These are phyloP conservation scores for Rhodotorula sp. DNA, from an alignment of 1,284 basidiomycete species.

Conservation along the genomic window DNA sequence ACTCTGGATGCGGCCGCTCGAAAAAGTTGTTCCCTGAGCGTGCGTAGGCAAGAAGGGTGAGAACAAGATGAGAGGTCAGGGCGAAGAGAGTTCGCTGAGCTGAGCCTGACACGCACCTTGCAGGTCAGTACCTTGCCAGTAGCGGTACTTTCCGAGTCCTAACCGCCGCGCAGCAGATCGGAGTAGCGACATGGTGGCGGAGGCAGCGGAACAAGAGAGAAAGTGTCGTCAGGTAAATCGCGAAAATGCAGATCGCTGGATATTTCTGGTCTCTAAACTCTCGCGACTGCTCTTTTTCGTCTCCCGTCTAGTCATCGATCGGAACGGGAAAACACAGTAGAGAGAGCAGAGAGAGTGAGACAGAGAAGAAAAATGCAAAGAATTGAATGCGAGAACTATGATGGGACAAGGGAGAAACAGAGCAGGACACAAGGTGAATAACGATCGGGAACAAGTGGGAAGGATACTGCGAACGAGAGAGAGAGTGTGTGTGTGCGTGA, in stretches of 20 bases:
- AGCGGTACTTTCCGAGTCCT: conserved; percentile 32
- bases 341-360: background rate
- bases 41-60: background rate
- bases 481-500: background rate
- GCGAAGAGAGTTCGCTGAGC: too few relatives aligned
- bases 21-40: conserved; percentile 35
- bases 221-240: background rate
- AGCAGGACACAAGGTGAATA: background rate
- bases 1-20: conserved; percentile 26
- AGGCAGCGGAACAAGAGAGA: background rate
- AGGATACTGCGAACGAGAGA: background rate
- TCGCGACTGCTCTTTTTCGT: background rate
- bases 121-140: conserved; percentile 29
- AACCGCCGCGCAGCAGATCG: conserved; percentile 24
- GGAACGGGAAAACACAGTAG: background rate
- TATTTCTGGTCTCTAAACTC: background rate
- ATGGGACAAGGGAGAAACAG: background rate
- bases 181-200: conserved; percentile 19
- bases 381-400: background rate
- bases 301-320: background rate
- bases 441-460: background rate
- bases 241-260: background rate
- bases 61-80: too few relatives aligned
- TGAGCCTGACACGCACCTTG: conserved; percentile 17
- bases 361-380: background rate